These are phyloP conservation scores for Sporothrix schenckii DNA, from an alignment of 2,329 filamentous ascomycete genomes.

Conservation along the genomic window DNA sequence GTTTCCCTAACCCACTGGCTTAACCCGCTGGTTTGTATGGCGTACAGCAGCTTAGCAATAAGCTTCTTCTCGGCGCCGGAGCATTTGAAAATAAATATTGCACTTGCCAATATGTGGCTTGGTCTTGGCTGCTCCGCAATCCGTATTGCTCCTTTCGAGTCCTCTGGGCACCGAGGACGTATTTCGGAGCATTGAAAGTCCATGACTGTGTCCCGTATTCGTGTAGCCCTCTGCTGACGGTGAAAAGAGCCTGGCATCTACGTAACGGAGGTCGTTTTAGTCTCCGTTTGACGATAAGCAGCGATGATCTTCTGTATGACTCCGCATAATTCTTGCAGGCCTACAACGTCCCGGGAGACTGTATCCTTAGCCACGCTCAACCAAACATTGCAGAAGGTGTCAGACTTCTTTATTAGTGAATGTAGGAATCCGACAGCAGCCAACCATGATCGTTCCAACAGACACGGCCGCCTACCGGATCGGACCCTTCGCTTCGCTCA, in stretches of 20 bases:
- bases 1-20: no score
- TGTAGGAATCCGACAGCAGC: not conserved
- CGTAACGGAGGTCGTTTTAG: not conserved
- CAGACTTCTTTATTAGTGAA: no score
- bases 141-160: no score
- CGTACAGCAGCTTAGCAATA: no score
- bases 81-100: not conserved
- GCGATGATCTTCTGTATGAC: no score
- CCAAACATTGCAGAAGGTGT: no score
- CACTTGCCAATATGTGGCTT: no score
- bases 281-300: not conserved
- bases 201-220: conserved; percentile 3
- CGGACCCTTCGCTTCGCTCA: conserved; percentile 2
- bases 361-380: no score
- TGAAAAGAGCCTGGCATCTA: not conserved
- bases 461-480: not conserved
- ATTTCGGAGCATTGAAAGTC: not conserved
- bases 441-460: not conserved
- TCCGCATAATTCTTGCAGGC: no score
- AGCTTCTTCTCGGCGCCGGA: not conserved
- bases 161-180: not conserved
- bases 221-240: not conserved
- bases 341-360: no score
- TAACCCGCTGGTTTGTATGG: no score
- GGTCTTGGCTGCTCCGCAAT: no score